phyloP scores from a whole-genome alignment of 2,329 filamentous ascomycete genomes.

The Thelonectria discophora region DNA sequence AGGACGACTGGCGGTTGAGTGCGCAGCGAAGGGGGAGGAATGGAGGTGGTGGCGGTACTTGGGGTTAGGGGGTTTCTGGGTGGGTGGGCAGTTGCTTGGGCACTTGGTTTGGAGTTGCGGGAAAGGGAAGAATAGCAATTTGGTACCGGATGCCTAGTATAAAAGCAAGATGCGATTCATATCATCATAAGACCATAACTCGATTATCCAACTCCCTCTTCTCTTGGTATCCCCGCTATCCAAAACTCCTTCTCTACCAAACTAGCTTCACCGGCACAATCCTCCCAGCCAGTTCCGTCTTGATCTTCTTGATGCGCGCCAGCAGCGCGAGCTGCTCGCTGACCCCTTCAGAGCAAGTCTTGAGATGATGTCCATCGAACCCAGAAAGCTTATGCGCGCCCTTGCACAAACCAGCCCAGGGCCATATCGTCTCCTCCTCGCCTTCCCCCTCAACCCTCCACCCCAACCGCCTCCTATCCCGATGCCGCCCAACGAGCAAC shows the following conservation, averaged over 20 bases:
- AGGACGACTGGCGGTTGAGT: constrained; percentile 94
- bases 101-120: not conserved
- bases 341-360: not conserved
- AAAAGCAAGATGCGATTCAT: not conserved
- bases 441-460: not conserved
- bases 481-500: constrained; percentile 32
- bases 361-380: constrained; percentile 13
- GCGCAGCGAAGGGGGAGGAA: constrained; percentile 87
- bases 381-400: constrained; percentile 25
- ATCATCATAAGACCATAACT: not conserved
- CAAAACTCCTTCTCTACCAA: not conserved
- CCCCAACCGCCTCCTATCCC: constrained; percentile 25
- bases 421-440: not conserved
- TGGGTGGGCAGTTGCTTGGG: not conserved
- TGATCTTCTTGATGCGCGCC: constrained; percentile 9
- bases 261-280: constrained; percentile 28
- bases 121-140: no score
- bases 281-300: constrained; percentile 11
- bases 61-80: constrained; percentile 66
- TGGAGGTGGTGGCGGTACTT: constrained; percentile 89
- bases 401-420: constrained; percentile 32
- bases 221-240: no score
- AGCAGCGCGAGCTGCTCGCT: constrained; percentile 13
- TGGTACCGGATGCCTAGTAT: not conserved
- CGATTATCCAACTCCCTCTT: no score